A percentile compares a stretch with the other conserved stretches of the same genome.
Evolutionary conservation across 306 rosid genomes (phyloP).

Genomic region (Cicer cuneatum): DNA sequence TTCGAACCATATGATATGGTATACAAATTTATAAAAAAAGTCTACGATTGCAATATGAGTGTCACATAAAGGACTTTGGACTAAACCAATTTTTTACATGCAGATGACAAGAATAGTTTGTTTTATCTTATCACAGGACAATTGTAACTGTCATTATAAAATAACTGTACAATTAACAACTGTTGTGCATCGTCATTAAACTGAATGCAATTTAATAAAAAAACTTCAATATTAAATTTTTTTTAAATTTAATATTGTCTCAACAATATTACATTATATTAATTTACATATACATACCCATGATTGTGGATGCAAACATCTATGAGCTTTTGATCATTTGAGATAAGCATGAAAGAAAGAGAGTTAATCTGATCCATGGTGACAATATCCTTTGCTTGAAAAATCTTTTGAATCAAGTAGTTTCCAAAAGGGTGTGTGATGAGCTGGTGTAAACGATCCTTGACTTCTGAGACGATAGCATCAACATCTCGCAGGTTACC

Average conservation of each 20-base stretch:
- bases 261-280: too few relatives aligned
- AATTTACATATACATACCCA: slow-evolving; percentile 34
- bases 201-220: too few relatives aligned
- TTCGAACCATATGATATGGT: neutral
- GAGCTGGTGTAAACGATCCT: slow-evolving; percentile 7
- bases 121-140: too few relatives aligned
- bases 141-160: too few relatives aligned
- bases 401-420: slow-evolving; percentile 36
- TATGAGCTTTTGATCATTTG: neutral
- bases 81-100: too few relatives aligned
- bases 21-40: too few relatives aligned
- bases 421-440: slow-evolving; percentile 41
- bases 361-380: neutral
- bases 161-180: too few relatives aligned
- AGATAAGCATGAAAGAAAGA: neutral
- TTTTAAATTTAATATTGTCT: too few relatives aligned
- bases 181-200: too few relatives aligned
- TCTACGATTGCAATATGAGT: neutral
- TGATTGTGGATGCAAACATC: slow-evolving; percentile 41
- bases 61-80: too few relatives aligned
- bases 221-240: neutral
- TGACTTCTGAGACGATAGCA: slow-evolving; percentile 11
- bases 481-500: neutral
- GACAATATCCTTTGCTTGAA: neutral
- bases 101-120: too few relatives aligned